Conservation (phyloP, 441 rosid genomes). For the Eruca vesicaria region DNA sequence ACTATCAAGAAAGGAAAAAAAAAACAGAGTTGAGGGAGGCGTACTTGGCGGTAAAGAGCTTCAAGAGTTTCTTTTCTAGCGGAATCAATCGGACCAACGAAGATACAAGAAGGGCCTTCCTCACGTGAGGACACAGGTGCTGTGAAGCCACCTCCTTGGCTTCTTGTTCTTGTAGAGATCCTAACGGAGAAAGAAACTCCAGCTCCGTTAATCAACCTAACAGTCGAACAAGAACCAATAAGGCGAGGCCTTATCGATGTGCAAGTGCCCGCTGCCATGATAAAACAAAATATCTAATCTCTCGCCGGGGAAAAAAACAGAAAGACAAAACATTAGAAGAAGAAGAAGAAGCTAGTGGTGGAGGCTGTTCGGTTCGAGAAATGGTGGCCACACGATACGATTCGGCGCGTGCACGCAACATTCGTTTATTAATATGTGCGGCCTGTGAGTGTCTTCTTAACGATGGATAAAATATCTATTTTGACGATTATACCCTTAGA, state of each 20-base stretch:
- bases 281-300: background rate
- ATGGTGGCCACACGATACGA: conserved; percentile 31
- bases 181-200: conserved; percentile 54
- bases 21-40: background rate
- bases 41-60: conserved; percentile 88
- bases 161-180: conserved; percentile 38
- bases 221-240: conserved; percentile 41
- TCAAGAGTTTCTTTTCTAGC: conserved; percentile 89
- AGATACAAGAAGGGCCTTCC: conserved; percentile 90
- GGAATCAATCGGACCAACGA: conserved; percentile 87
- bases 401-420: conserved; percentile 41
- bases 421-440: background rate
- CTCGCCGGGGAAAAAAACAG: conserved; percentile 20
- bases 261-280: conserved; percentile 73
- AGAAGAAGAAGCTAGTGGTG: conserved; percentile 14
- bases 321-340: background rate
- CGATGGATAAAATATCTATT: background rate
- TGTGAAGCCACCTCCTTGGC: conserved; percentile 37
- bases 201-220: conserved; percentile 33
- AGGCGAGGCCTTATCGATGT: conserved; percentile 49
- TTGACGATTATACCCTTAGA: conserved; percentile 10
- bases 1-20: background rate
- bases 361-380: conserved; percentile 18
- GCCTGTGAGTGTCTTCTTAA: background rate
- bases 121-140: conserved; percentile 40